Base-by-base conservation (phyloP, 2,329 filamentous ascomycete species). In the Aspergillus vadensis region DNA sequence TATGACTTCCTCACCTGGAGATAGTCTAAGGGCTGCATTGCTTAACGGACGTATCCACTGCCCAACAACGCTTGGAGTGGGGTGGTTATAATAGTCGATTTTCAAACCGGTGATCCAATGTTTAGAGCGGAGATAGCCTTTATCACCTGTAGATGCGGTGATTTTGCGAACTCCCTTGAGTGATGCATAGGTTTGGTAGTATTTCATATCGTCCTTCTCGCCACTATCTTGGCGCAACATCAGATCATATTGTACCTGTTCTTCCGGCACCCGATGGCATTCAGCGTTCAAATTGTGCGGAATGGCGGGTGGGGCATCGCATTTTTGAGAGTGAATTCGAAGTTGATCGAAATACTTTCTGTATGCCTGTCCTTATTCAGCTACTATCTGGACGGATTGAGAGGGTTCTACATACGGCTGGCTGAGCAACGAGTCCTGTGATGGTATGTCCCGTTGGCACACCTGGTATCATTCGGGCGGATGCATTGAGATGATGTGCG, bases 131-230 rank as follows among this genome's bases (percentile, higher is more conserved):
- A 27, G 56, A 59, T 60, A 8, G 54, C 48, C 53, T 17, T 19
- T 17, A 21, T 48, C 44, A 21, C 62, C 57, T 9, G 19, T 39
- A 14, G 62, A 64, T 27, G 47, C 60, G 32, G 32, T 36, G 12
- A 62, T 59, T n/a, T 21, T 60, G 39, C 55, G 55, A 4, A 64
- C 51, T 4, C 49, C 43, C 25, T 36, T 43, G 12, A 64, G 43
- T 10, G 63, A 55, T 39, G 62, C 62, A 19, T 58, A 61, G 12
- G 58, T 63, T n/a, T 61, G 58, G 52, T 60, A 61, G 27, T 41
- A 36, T 36, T 14, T 36, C 32, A 36, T 59, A 30, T 19, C 49
- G 3, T 17, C 15, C 4, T 21, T 25, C 4, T 30, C 27, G n/a
- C 15, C 17, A n/a, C 44, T 32, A 36, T 14, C 23, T 32, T 8